These are phyloP conservation scores for Chaetomiaceae sp. DNA, from an alignment of 2,329 filamentous ascomycete genomes.

Conservation along the genomic window DNA sequence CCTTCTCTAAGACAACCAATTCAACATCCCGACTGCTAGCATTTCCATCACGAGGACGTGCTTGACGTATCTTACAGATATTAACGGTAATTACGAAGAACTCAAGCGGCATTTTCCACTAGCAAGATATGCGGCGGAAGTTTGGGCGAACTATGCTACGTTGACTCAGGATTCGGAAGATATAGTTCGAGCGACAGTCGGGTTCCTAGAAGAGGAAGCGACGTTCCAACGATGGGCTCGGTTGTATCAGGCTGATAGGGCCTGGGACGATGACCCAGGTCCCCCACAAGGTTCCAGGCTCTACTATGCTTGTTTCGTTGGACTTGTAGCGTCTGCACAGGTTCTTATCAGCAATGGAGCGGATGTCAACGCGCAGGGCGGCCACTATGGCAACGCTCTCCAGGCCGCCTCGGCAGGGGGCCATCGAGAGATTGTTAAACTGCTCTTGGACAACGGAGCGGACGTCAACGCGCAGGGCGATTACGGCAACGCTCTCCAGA, in stretches of 20 bases:
- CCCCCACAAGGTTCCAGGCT: background rate
- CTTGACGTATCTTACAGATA: slow-evolving; percentile 3
- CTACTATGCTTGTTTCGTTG: slow-evolving; percentile 1
- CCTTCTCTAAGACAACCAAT: background rate
- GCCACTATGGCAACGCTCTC: background rate
- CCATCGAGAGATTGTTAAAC: background rate
- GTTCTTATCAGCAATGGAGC: background rate
- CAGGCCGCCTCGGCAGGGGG: background rate
- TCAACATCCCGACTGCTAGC: background rate
- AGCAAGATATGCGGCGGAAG: background rate
- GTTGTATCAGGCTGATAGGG: too few species aligned
- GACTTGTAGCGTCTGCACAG: background rate
- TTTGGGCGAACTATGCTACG: background rate
- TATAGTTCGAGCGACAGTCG: background rate
- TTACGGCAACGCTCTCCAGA: too few species aligned
- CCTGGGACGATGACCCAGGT: too few species aligned
- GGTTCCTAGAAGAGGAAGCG: background rate
- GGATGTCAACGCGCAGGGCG: slow-evolving; percentile 6
- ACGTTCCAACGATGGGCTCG: background rate
- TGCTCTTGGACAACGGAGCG: background rate
- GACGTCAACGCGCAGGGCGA: too few species aligned
- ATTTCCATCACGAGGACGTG: background rate
- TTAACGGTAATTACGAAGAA: background rate
- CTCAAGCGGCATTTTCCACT: background rate
- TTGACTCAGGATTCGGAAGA: background rate